Evolutionary conservation across 202 grass and related monocot species (phyloP).

Genomic region (Eragrostis tef): DNA sequence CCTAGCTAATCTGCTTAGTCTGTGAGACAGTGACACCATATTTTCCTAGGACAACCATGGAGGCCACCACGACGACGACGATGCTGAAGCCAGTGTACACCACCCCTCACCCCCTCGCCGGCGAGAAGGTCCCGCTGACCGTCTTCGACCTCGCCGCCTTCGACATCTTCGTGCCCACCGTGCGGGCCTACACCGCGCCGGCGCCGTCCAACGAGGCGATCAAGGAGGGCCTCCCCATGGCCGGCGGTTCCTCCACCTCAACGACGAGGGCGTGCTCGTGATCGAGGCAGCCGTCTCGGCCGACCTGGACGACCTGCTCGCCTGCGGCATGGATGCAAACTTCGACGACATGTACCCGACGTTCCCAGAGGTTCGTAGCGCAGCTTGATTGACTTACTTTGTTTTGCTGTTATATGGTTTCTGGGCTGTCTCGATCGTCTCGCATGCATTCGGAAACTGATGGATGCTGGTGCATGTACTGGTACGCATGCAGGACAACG

Average conservation of each 20-base stretch:
- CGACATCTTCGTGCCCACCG: conserved; percentile 35
- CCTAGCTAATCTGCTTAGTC: no score
- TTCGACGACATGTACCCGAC: conserved; percentile 43
- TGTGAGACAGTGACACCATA: no score
- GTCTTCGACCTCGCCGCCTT: conserved; percentile 49
- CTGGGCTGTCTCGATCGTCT: no score
- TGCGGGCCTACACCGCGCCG: conserved; percentile 40
- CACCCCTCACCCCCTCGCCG: neutral
- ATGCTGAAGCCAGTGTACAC: neutral
- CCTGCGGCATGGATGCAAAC: neutral
- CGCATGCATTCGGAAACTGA: no score
- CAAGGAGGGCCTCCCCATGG: conserved; percentile 25
- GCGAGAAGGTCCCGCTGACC: conserved; percentile 17
- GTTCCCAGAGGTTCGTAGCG: neutral
- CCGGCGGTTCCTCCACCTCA: conserved; percentile 39
- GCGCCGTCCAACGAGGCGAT: conserved; percentile 33
- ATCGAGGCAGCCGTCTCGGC: conserved; percentile 27
- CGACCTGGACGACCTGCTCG: conserved; percentile 24
- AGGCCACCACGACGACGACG: no score
- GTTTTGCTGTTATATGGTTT: no score
- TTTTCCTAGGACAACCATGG: neutral
- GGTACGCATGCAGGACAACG: conserved; percentile 21
- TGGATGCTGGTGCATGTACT: no score
- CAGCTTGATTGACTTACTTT: no score
- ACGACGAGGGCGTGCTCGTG: conserved; percentile 45